Evolutionary conservation across 768 basidiomycete genomes (phyloP), one percentile per base, ranked within the genome.

Genomic region (Lepiota subincarnata): DNA sequence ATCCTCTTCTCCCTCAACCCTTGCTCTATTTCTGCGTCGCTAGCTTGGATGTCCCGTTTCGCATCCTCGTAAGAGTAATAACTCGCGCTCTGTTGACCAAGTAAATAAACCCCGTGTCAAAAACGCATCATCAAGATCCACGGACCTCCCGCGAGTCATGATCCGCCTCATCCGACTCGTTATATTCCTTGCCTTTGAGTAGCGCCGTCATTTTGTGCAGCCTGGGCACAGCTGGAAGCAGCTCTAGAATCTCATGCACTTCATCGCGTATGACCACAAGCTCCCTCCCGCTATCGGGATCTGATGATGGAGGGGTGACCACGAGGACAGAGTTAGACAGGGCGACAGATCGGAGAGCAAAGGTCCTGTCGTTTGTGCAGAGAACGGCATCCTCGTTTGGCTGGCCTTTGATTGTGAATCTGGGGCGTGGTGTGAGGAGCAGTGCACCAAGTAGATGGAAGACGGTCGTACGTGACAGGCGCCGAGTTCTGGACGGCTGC

Each of bases 291-390:
- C 48, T 41, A 1, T 65, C 59, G n/a, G 62, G 64, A 6, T 66
- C 61, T 24, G 66, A 53, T 24, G 66, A 59, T 22, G 75, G 70
- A 14, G 83, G 72, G 2, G 84, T 83, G 55, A 89, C 75, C 40
- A 98, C 79, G 11, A 94, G 73, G 31, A 95, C 70, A 0, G 92
- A 86, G 67, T 98, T 98, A 14, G 94, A 97, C 43, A 97, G 73
- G 7, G 79, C 77, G n/a, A 98, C 86, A 0, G 93, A 88, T 51
- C 95, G 85, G 22, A 98, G 71, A 1, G 80, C 64, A 64, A 87
- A 99, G 0, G 96, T 98, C 64, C 80, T 83, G 53, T 85, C 77
- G 0, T 74, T 60, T 0, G 94, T 96, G 66, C 96, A 98, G 7
- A 96, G 71, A 0, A 97, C 93, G 0, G 95, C 96, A 60, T 95